phyloP scores from a whole-genome alignment of 2,329 filamentous ascomycete genomes.

The Nigrospora oryzae region DNA sequence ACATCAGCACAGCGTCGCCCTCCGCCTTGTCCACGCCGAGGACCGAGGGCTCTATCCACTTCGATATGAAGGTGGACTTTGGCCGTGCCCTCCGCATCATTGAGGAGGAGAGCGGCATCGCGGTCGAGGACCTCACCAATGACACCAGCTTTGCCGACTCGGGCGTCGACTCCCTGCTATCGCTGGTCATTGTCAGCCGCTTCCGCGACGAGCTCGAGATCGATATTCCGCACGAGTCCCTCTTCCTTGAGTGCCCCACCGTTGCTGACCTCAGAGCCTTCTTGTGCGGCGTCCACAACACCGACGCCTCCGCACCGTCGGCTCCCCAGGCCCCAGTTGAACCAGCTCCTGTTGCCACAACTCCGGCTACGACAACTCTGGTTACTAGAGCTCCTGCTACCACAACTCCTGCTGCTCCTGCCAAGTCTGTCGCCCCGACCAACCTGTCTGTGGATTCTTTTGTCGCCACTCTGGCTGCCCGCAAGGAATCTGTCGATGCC shows the following conservation, averaged over 20 bases:
- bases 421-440: neutral
- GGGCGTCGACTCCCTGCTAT: conserved; percentile 8
- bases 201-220: conserved; percentile 8
- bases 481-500: conserved; percentile 4
- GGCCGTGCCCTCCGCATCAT: conserved; percentile 2
- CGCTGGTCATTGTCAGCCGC: conserved; percentile 7
- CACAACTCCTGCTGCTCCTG: no score
- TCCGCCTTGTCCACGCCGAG: neutral
- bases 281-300: no score
- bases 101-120: conserved; percentile 10
- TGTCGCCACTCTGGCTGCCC: neutral
- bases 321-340: neutral
- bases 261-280: neutral
- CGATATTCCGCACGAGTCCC: conserved; percentile 2
- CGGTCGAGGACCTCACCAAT: conserved; percentile 10
- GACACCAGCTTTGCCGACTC: conserved; percentile 10
- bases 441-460: no score
- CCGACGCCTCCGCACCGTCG: neutral
- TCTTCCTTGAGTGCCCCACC: conserved; percentile 1
- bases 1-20: neutral
- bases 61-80: neutral
- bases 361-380: no score
- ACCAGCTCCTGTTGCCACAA: no score
- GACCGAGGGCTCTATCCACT: neutral
- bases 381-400: no score